Percentiles rank a stretch among this genome's conserved stretches.
Evolutionary conservation across 2,329 filamentous ascomycete species (phyloP).

Genomic region (Chaetomium olivaceum): DNA sequence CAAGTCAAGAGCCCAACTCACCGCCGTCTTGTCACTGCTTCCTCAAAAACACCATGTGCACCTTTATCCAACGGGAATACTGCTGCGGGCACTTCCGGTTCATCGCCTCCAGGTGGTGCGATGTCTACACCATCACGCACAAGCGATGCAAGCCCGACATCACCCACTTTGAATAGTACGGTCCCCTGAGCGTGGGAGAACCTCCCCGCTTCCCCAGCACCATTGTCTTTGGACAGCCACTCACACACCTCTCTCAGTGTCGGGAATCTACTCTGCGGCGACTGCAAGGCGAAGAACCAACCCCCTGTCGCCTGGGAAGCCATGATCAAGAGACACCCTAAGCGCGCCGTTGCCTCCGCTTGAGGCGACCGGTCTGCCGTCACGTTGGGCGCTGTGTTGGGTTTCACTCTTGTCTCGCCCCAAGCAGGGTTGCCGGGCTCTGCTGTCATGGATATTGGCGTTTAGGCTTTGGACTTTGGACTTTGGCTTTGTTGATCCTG

Average conservation of each 20-base stretch:
- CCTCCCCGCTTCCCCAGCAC: background rate
- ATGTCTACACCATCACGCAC: slow-evolving; percentile 33
- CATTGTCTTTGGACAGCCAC: background rate
- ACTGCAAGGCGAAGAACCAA: slow-evolving; percentile 25
- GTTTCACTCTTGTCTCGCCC: background rate
- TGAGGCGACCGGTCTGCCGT: background rate
- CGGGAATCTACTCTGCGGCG: slow-evolving; percentile 18
- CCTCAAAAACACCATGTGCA: slow-evolving; percentile 34
- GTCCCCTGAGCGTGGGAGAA: background rate
- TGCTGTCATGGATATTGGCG: background rate
- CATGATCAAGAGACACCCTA: slow-evolving; percentile 19
- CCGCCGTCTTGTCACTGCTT: background rate
- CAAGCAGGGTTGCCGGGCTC: background rate
- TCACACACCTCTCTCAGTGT: slow-evolving; percentile 2
- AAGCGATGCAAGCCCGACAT: slow-evolving; percentile 36
- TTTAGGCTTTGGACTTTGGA: background rate
- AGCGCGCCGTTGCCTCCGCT: background rate
- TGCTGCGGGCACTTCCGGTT: slow-evolving; percentile 36
- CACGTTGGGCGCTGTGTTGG: background rate
- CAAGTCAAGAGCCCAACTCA: background rate
- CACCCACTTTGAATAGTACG: slow-evolving; percentile 33
- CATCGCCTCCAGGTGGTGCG: slow-evolving; percentile 37
- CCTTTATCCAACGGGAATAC: slow-evolving; percentile 42
- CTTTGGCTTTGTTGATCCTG: background rate
- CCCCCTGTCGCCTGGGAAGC: slow-evolving; percentile 25